Evolutionary conservation across 108 stramenopile species (phyloP).

Genomic region (Stephanodiscus triporus): DNA sequence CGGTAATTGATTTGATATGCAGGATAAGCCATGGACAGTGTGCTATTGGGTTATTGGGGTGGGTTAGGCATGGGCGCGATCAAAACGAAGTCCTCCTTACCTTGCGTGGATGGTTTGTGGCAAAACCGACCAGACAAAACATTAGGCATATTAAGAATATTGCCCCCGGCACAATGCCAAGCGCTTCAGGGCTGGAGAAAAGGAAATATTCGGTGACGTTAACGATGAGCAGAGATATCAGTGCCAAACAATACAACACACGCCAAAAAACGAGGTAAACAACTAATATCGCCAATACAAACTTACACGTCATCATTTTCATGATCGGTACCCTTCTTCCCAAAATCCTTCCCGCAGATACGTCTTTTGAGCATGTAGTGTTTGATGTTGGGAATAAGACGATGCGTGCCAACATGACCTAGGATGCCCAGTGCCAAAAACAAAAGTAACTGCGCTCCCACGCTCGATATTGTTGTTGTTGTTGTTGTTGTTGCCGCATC

Average conservation of each 20-base stretch:
- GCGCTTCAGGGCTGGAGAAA: constrained; percentile 91
- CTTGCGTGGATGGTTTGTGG: constrained; percentile 73
- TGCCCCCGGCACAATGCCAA: constrained; percentile 93
- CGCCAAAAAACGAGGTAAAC: not conserved
- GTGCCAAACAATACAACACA: not conserved
- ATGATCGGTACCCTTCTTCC: constrained; percentile 80
- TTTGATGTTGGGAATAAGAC: constrained; percentile 43
- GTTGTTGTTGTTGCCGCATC: too few relatives aligned
- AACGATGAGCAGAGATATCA: not conserved
- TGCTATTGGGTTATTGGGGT: not conserved
- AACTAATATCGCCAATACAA: not conserved
- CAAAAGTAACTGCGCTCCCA: constrained; percentile 42
- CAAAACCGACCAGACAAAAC: constrained; percentile 84
- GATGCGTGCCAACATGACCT: constrained; percentile 41
- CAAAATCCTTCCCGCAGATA: constrained; percentile 86
- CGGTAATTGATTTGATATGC: not conserved
- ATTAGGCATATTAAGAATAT: constrained; percentile 92
- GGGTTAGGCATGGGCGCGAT: not conserved
- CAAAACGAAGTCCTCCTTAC: constrained; percentile 1
- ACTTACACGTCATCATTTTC: constrained; percentile 63
- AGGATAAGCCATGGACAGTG: not conserved
- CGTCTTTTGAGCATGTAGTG: constrained; percentile 77
- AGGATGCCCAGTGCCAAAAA: constrained; percentile 34
- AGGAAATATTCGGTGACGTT: not conserved
- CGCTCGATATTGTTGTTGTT: not conserved